Evolutionary conservation across 2,329 filamentous ascomycete genomes (phyloP).

Genomic region (Talaromyces sp.): DNA sequence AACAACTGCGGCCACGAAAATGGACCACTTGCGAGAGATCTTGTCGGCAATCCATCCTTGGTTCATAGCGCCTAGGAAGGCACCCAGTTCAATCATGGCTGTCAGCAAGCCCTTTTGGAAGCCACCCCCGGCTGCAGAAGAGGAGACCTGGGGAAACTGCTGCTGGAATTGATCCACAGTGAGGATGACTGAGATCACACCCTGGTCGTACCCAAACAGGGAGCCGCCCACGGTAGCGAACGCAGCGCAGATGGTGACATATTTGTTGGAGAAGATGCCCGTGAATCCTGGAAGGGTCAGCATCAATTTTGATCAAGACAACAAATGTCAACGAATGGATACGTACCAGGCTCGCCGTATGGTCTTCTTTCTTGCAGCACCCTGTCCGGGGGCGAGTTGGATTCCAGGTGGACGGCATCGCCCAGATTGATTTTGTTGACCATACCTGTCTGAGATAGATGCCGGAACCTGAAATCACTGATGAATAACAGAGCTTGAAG

Average conservation of each 20-base stretch:
- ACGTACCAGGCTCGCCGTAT: no score
- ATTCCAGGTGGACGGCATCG: no score
- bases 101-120: slow-evolving; percentile 45
- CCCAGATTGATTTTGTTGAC: no score
- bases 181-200: slow-evolving; percentile 42
- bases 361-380: no score
- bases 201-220: slow-evolving; percentile 47
- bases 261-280: slow-evolving; percentile 45
- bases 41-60: slow-evolving; percentile 49
- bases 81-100: slow-evolving; percentile 52
- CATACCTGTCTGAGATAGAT: no score
- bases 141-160: slow-evolving; percentile 40
- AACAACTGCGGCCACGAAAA: slow-evolving; percentile 24
- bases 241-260: slow-evolving; percentile 47
- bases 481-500: no score
- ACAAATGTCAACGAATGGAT: no score
- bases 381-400: no score
- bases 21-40: slow-evolving; percentile 33
- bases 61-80: slow-evolving; percentile 41
- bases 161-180: slow-evolving; percentile 49
- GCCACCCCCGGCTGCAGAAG: slow-evolving; percentile 30
- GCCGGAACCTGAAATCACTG: no score
- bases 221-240: slow-evolving; percentile 48
- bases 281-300: slow-evolving; percentile 29
- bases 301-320: no score